Evolutionary conservation across 257 asterid genomes (phyloP).

Genomic region (Solanum chmielewskii): DNA sequence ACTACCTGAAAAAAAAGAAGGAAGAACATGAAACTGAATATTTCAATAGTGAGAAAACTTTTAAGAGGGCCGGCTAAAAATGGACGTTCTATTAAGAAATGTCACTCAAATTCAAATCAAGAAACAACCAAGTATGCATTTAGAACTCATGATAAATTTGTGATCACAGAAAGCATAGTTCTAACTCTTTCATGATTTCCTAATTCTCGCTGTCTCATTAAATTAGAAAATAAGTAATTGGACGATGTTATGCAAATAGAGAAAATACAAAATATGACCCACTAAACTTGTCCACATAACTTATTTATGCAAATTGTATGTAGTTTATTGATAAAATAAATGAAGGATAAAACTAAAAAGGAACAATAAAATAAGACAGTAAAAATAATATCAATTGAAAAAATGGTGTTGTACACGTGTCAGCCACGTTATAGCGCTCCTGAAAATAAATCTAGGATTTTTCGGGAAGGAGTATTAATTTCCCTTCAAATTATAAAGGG

Average conservation of each 20-base stretch:
- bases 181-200: neutral
- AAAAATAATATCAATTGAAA: neutral
- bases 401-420: neutral
- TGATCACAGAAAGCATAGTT: neutral
- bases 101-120: neutral
- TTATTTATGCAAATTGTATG: neutral
- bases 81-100: neutral
- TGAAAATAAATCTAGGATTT: neutral
- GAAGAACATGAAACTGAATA: neutral
- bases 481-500: neutral
- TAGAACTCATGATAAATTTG: neutral
- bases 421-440: neutral
- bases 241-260: neutral
- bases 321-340: neutral
- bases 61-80: neutral
- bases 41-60: neutral
- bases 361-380: neutral
- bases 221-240: neutral
- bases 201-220: neutral
- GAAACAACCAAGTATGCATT: neutral
- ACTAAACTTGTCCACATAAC: neutral
- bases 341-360: neutral
- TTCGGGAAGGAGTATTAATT: neutral
- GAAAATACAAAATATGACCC: neutral
- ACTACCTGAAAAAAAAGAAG: slow-evolving; percentile 41